Evolutionary conservation across 805 yeast genomes (phyloP).

Genomic region (Myxozyma neotropica): DNA sequence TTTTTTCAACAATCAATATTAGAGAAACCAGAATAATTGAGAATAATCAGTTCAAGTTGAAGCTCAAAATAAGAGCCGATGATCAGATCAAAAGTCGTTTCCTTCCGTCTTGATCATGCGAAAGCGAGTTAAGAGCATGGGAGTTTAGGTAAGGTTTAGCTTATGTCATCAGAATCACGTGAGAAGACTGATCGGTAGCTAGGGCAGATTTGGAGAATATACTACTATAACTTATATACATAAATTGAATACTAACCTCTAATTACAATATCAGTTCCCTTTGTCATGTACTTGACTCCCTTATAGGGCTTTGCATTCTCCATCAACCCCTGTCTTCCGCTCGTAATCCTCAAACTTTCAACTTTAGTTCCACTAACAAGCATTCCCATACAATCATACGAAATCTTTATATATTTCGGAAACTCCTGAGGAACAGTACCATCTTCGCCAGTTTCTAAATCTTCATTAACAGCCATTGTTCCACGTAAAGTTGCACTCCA

Average conservation of each 20-base stretch:
- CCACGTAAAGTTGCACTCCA: constrained; percentile 70
- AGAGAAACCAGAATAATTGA: not conserved
- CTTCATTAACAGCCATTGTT: constrained; percentile 45
- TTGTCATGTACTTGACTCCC: constrained; percentile 82
- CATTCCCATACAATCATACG: constrained; percentile 64
- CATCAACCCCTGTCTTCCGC: constrained; percentile 56
- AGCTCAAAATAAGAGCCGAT: no score
- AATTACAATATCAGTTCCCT: constrained; percentile 60
- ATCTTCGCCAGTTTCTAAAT: constrained; percentile 33
- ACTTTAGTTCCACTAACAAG: constrained; percentile 77
- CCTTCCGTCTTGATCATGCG: no score
- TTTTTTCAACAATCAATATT: not conserved
- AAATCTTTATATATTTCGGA: constrained; percentile 53
- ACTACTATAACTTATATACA: not conserved
- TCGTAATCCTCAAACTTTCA: constrained; percentile 59
- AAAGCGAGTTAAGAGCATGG: no score
- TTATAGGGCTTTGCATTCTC: constrained; percentile 76
- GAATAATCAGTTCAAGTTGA: no score
- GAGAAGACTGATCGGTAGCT: no score
- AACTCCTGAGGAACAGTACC: constrained; percentile 35
- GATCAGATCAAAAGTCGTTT: no score
- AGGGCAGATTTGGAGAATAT: no score
- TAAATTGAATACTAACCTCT: constrained; percentile 39
- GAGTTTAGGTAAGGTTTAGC: no score
- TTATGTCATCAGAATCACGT: no score